A percentile compares a stretch with the other conserved stretches of the same genome.
phyloP scores from a whole-genome alignment of 257 asterid genomes.

The Solanum verrucosum region DNA sequence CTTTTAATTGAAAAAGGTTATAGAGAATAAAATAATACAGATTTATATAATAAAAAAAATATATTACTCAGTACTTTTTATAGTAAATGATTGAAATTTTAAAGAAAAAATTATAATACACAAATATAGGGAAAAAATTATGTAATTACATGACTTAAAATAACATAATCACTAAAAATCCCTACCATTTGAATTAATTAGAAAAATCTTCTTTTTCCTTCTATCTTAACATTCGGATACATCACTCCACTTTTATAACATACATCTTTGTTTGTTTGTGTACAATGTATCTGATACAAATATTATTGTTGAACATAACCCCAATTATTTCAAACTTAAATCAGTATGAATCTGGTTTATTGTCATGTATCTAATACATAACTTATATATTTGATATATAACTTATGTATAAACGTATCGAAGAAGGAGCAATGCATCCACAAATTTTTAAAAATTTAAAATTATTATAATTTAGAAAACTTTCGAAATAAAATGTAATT shows the following conservation, averaged over 20 bases:
- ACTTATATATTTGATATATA: too few species aligned
- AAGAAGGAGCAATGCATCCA: not conserved
- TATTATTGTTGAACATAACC: too few species aligned
- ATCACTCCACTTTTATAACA: not conserved
- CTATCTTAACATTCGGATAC: not conserved
- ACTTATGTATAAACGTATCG: not conserved
- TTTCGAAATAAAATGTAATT: too few species aligned
- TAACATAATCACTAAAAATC: not conserved
- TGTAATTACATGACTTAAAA: not conserved
- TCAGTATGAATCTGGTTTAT: too few species aligned
- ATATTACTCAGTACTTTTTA: not conserved
- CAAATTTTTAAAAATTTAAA: too few species aligned
- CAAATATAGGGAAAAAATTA: not conserved
- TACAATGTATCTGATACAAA: not conserved
- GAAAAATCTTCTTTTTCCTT: too few species aligned
- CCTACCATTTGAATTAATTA: not conserved
- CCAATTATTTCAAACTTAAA: not conserved
- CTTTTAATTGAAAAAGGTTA: not conserved
- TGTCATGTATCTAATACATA: not conserved
- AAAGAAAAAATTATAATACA: not conserved
- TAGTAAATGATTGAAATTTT: too few species aligned
- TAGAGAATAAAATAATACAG: too few species aligned
- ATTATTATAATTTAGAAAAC: too few species aligned
- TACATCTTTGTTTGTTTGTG: not conserved
- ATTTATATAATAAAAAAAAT: too few species aligned